Conservation (phyloP, 2,329 filamentous ascomycete genomes). For the Aspergillus unguis region DNA sequence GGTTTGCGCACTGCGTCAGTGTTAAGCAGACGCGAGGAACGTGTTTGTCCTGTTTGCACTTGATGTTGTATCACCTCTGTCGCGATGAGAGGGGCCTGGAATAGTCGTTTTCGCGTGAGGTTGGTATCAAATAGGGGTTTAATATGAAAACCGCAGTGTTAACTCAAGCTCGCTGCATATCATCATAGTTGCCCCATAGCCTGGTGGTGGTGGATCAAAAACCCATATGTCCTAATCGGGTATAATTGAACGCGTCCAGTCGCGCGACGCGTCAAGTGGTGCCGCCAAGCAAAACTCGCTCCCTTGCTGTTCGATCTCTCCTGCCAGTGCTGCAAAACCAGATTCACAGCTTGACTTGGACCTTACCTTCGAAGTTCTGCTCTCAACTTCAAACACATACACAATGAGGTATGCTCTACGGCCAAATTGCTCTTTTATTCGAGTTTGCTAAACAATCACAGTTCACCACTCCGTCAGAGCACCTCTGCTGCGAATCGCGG, state of each 20-base stretch:
- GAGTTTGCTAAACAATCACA: slow-evolving; percentile 35
- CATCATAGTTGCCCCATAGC: background rate
- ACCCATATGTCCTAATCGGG: slow-evolving; percentile 22
- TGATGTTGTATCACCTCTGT: slow-evolving; percentile 1
- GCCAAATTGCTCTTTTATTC: background rate
- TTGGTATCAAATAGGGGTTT: background rate
- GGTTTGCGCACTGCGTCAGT: no score
- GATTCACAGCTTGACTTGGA: slow-evolving; percentile 11
- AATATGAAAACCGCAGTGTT: no score
- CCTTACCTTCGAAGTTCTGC: slow-evolving; percentile 7
- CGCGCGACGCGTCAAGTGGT: slow-evolving; percentile 19
- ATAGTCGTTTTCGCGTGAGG: background rate
- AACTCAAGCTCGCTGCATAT: no score
- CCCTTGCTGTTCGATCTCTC: slow-evolving; percentile 18
- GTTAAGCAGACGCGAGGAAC: slow-evolving; percentile 9
- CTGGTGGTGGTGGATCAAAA: background rate
- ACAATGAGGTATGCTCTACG: slow-evolving; percentile 30
- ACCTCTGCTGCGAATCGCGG: slow-evolving; percentile 83
- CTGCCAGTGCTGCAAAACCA: slow-evolving; percentile 12
- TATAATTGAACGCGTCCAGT: slow-evolving; percentile 35
- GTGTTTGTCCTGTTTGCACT: slow-evolving; percentile 30
- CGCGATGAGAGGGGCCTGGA: background rate
- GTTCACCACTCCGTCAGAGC: slow-evolving; percentile 77
- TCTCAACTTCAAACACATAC: slow-evolving; percentile 16
- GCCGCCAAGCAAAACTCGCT: slow-evolving; percentile 20